phyloP scores from a whole-genome alignment of 352 stramenopile genomes.

The Phytophthora pinifolia region DNA sequence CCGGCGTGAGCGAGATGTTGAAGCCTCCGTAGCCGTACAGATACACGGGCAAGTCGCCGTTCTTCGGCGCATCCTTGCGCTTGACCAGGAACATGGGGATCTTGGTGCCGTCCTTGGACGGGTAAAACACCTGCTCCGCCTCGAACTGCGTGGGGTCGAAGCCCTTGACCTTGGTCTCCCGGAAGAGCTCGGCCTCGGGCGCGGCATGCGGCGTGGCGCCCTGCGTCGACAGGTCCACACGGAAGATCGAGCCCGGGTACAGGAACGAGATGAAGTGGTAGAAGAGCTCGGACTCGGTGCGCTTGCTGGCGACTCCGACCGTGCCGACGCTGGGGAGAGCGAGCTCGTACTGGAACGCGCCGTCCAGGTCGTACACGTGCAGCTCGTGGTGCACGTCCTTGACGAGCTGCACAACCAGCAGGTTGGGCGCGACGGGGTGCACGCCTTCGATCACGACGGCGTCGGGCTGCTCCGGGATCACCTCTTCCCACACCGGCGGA shows the following conservation, averaged over 20 bases:
- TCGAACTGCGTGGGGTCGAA: conserved; percentile 83
- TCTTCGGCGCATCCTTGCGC: conserved; percentile 68
- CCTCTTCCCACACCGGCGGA: conserved; percentile 64
- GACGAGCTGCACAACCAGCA: conserved; percentile 77
- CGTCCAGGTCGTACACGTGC: conserved; percentile 76
- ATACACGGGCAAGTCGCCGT: conserved; percentile 90
- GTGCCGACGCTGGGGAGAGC: conserved; percentile 66
- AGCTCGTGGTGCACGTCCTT: conserved; percentile 84
- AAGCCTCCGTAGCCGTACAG: conserved; percentile 96
- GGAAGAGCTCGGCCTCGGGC: conserved; percentile 53
- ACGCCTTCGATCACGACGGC: conserved; percentile 76
- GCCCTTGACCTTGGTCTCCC: conserved; percentile 80
- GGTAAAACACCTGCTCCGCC: conserved; percentile 87
- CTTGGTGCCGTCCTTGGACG: conserved; percentile 92
- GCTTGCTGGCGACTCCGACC: conserved; percentile 67
- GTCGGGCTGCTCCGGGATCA: conserved; percentile 79
- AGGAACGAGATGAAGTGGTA: conserved; percentile 90
- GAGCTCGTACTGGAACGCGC: conserved; percentile 77
- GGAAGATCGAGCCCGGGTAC: conserved; percentile 80
- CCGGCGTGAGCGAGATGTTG: conserved; percentile 92
- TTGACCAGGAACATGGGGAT: conserved; percentile 96
- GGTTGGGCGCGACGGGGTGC: conserved; percentile 59
- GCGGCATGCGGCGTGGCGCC: conserved; percentile 10
- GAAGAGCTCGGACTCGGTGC: conserved; percentile 83
- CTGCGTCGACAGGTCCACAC: conserved; percentile 53